A percentile compares a stretch with the other conserved stretches of the same genome.
Evolutionary conservation across 2,329 filamentous ascomycete species (phyloP).

Genomic region (Claviceps sp.): DNA sequence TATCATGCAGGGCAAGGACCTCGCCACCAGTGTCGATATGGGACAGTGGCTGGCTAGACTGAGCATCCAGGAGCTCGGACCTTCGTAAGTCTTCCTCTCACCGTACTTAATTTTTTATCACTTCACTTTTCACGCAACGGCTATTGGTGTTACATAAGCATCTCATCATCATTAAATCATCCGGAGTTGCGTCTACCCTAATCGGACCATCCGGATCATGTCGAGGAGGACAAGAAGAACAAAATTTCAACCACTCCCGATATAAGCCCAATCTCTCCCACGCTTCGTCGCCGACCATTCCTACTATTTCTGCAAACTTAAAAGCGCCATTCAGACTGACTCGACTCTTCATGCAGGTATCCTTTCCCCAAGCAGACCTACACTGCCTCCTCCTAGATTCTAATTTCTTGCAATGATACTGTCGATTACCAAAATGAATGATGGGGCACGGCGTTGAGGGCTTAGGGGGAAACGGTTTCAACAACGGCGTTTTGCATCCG

Average conservation of each 20-base stretch:
- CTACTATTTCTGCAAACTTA: conserved; percentile 1
- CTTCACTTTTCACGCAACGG: conserved; percentile 1
- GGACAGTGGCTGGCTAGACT: conserved; percentile 93
- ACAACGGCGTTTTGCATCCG: conserved; percentile 35
- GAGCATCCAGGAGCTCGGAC: conserved; percentile 89
- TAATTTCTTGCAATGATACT: conserved; percentile 8
- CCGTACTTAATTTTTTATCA: background rate
- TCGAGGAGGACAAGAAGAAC: background rate
- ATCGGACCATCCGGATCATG: background rate
- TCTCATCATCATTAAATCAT: background rate
- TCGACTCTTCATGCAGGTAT: conserved; percentile 37
- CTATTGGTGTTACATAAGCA: background rate
- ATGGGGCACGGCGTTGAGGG: conserved; percentile 28
- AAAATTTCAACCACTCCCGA: background rate
- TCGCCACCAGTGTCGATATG: conserved; percentile 73
- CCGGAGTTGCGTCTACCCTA: background rate
- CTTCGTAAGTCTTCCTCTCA: conserved; percentile 58
- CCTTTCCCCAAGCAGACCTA: conserved; percentile 74
- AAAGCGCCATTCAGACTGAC: conserved; percentile 4
- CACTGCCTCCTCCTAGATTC: conserved; percentile 29
- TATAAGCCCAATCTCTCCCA: background rate
- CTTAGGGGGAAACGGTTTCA: conserved; percentile 35
- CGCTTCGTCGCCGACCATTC: background rate
- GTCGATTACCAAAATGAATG: conserved; percentile 10
- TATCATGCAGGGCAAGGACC: conserved; percentile 67